Conservation (phyloP, 2,329 filamentous ascomycete genomes). For the Lasiodiplodia sp. region DNA sequence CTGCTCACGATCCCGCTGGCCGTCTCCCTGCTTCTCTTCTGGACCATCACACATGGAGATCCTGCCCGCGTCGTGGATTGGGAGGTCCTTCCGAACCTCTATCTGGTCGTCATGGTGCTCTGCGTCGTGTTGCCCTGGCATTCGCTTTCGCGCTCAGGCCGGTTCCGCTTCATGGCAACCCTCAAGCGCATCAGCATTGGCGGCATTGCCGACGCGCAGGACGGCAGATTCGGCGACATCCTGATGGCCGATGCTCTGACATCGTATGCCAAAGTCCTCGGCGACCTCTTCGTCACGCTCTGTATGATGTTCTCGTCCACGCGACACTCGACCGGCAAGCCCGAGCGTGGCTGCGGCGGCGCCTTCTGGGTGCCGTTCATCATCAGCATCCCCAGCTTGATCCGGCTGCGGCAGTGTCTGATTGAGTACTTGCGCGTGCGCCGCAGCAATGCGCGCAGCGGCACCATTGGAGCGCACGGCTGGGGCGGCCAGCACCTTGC, state of each 20-base stretch:
- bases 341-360: constrained; percentile 83
- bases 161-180: constrained; percentile 76
- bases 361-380: constrained; percentile 81
- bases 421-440: constrained; percentile 83
- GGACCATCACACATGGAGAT: constrained; percentile 76
- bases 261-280: constrained; percentile 90
- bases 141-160: constrained; percentile 72
- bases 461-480: constrained; percentile 56
- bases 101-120: constrained; percentile 75
- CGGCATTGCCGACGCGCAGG: constrained; percentile 82
- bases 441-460: constrained; percentile 54
- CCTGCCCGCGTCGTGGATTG: constrained; percentile 74
- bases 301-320: constrained; percentile 83
- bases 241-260: constrained; percentile 93
- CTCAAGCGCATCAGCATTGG: constrained; percentile 82
- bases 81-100: constrained; percentile 86
- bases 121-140: constrained; percentile 78
- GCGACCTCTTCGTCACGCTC: constrained; percentile 83
- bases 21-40: constrained; percentile 81
- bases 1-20: constrained; percentile 75
- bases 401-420: constrained; percentile 89
- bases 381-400: constrained; percentile 81
- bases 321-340: constrained; percentile 77
- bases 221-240: constrained; percentile 95
- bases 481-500: constrained; percentile 88